Evolutionary conservation across 495 filamentous ascomycete species (phyloP), one percentile per base, ranked within the genome.

Genomic region (Lasiosphaeris hirsuta): DNA sequence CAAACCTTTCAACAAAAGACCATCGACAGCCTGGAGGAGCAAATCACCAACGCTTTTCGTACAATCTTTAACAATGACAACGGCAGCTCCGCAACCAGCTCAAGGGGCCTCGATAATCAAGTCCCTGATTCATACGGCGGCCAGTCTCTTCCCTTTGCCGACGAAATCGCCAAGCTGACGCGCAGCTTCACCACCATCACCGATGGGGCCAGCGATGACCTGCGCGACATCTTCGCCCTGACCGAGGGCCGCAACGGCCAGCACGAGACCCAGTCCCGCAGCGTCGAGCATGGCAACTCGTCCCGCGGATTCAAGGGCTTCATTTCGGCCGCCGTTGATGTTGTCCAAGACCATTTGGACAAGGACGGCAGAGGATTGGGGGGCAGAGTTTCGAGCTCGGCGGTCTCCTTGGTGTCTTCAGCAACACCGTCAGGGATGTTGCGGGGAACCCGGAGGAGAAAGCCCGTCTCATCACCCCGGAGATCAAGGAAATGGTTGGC

Each of bases 221-320:
- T 72, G 57, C 63, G 63, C 41, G 67, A 70, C 49, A 72, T 72
- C 34, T 70, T 72, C 50, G 47, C 61, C 14, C 43, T 72, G n/a
- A 70, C 67, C 34, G 67, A 65, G n/a, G 57, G 46, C 41, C 23
- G 49, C 13, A 54, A 23, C 33, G 13, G 34, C 10, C n/a, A 30
- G 7, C 42, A 8, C 30, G 54, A 51, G 4, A 48, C 58, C 4
- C 58, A 53, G 1, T 59, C 61, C 9, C 54, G 59, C 11, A 63
- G 63, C 7, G 36, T 8, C 1, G 50, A 48, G 2, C n/a, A 43
- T 5, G 14, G 48, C n/a, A 33, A 19, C 38, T n/a, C n/a, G n/a
- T 36, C 30, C 37, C 55, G 58, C 15, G 59, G 45, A 6, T 63
- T 60, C 56, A 59, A 51, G 57, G 51, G 51, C 46, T 62, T 72